Evolutionary conservation across 208 protist species (phyloP), one percentile per base, ranked within the genome.

Genomic region (Blastocrithidia nonstop): DNA sequence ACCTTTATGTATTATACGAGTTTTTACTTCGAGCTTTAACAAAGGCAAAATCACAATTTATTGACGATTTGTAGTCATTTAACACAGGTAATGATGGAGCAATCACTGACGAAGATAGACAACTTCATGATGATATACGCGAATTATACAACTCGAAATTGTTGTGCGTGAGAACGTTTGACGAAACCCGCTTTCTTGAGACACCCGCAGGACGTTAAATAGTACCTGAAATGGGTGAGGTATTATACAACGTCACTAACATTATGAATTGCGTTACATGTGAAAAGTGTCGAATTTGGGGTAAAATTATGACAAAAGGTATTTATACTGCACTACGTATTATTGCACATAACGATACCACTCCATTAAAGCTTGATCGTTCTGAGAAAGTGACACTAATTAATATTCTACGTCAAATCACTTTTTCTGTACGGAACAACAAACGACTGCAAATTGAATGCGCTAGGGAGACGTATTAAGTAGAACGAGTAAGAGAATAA

Each of bases 221-320:
- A 16, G 57, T 81, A 13, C 66, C 68, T 2, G 57, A 82, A 64
- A 91, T 95, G 60, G 79, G 75, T 53, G 24, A 17, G 5, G 68
- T 82, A 38, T 69, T 93, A 55, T 33, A 54, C 1, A 95, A 95
- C 42, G 71, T 93, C 11, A 85, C 76, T 23, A 66, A 25, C 13
- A 41, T 93, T 28, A 92, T 95, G 79, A 82, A 95, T 52, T 95
- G 88, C 52, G 79, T 95, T 8, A 71, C 78, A 4, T 95, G 88
- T 65, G 82, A 95, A 51, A 95, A 93, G 55, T 95, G 88, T 42
- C 76, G 81, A 38, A 65, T 92, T 15, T 93, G 84, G 83, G 88
- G 84, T 5, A 95, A 95, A 49, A 52, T 95, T 23, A 55, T 88
- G 45, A 81, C 68, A 15, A 85, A 81, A 45, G 88, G 84, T 19